These are phyloP conservation scores for Colletotrichum incanum DNA, from an alignment of 2,329 filamentous ascomycete species.

Conservation along the genomic window DNA sequence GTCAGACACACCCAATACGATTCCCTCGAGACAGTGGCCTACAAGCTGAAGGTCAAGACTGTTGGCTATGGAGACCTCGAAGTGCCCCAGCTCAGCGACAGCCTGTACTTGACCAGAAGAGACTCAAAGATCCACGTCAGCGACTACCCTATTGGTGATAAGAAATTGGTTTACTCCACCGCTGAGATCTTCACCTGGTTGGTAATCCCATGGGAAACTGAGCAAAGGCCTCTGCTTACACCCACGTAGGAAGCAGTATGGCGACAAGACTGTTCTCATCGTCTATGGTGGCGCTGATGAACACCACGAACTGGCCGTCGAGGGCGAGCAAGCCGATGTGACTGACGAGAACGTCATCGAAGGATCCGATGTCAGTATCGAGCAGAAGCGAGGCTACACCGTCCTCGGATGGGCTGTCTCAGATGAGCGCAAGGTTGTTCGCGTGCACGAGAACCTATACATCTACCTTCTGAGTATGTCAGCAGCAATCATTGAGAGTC, in stretches of 20 bases:
- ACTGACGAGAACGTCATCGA: conserved; percentile 35
- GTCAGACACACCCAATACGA: conserved; percentile 75
- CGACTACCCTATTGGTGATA: conserved; percentile 72
- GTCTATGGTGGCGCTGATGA: conserved; percentile 74
- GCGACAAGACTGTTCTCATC: conserved; percentile 69
- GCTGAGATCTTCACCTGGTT: conserved; percentile 75
- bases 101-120: conserved; percentile 69
- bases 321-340: conserved; percentile 21
- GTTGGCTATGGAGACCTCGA: conserved; percentile 64
- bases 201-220: background rate
- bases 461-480: conserved; percentile 51
- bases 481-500: no score
- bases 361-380: conserved; percentile 32
- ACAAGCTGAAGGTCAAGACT: conserved; percentile 73
- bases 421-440: conserved; percentile 41
- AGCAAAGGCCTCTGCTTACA: background rate
- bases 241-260: conserved; percentile 66
- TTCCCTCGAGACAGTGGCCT: conserved; percentile 67
- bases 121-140: conserved; percentile 77
- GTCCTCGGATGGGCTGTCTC: conserved; percentile 42
- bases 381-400: conserved; percentile 38
- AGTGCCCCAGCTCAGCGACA: conserved; percentile 69
- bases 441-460: conserved; percentile 34
- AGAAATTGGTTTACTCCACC: conserved; percentile 75
- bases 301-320: conserved; percentile 71